Base-by-base conservation (phyloP, 805 yeast genomes). In the Wickerhamomyces alni region DNA sequence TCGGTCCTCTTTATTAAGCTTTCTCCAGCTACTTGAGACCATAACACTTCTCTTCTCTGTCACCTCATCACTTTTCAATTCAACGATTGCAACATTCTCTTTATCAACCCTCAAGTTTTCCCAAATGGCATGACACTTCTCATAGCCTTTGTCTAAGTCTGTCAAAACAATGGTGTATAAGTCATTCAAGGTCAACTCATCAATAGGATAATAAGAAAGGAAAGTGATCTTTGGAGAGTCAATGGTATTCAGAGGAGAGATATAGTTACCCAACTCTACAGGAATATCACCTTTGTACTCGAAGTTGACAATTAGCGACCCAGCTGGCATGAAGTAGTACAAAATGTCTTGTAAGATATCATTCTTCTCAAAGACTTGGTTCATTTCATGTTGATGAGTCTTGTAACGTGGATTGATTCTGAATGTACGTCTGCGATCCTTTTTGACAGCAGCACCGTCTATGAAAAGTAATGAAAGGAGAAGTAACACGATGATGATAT, bases 81-180 rank as follows among this genome's bases (percentile, higher is more conserved):
- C 11, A 8, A 26, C 26, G 16, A 28, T 25, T 17, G 11, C 17
- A 11, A 45, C 10, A 12, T 43, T 29, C 3, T 41, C 33, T 13
- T 37, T 26, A 11, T 46, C 38, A 15, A 49, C 9, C 8, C 16
- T 28, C 5, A 50, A 27, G 32, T 53, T 50, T 12, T 41, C 38
- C 55, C 55, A 53, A 7, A 51, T 42, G 6, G 50, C 52, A 35
- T 43, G 46, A 15, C 43, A 40, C n/a, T 38, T 41, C 24, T 46
- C 40, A 17, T n/a, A 22, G 3, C 24, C 28, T 9, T 35, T 43
- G 33, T 39, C 45, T 16, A 41, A 40, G 36, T 50, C 55, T 1
- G 52, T 48, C 30, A 53, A 4, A 2, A 33, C 43, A 33, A 53
- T 28, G 1, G 47, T 30, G 32, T 43, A 53, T 9, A 30, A 31